A percentile compares a stretch with the other conserved stretches of the same genome.
phyloP scores from a whole-genome alignment of 352 stramenopile species.

The Phytophthora agathidicida region DNA sequence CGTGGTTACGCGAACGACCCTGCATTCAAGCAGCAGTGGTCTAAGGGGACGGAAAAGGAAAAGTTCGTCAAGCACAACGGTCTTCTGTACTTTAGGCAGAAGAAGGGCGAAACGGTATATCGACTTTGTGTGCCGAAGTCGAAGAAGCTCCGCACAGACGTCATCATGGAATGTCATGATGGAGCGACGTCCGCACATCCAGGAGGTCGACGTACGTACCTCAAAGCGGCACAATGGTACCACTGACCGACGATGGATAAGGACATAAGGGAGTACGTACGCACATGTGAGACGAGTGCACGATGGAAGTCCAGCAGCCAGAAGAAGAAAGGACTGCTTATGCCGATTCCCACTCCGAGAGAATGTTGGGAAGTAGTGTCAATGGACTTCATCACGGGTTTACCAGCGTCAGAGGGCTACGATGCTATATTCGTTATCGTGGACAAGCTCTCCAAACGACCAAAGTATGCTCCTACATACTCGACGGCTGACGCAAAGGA shows the following conservation, averaged over 20 bases:
- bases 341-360: slow-evolving; percentile 8
- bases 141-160: too few relatives aligned
- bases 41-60: too few relatives aligned
- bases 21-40: too few relatives aligned
- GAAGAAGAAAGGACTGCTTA: slow-evolving; percentile 4
- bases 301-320: slow-evolving; percentile 2
- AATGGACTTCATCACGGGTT: slow-evolving; percentile 38
- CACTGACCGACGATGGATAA: slow-evolving; percentile 10
- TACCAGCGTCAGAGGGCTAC: slow-evolving; percentile 23
- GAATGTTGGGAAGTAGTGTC: slow-evolving; percentile 31
- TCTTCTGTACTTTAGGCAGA: background rate
- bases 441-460: slow-evolving; percentile 32
- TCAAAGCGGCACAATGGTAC: slow-evolving; percentile 7
- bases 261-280: slow-evolving; percentile 20
- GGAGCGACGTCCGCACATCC: slow-evolving; percentile 2
- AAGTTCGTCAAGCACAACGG: background rate
- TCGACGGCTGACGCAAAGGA: slow-evolving; percentile 19
- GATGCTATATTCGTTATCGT: slow-evolving; percentile 27
- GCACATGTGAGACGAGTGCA: slow-evolving; percentile 5
- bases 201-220: slow-evolving; percentile 7
- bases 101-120: background rate
- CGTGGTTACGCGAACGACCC: background rate
- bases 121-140: background rate
- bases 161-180: slow-evolving; percentile 11
- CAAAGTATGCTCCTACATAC: slow-evolving; percentile 21